Conservation (phyloP, 352 stramenopile species). For the Blastocystis sp. region DNA sequence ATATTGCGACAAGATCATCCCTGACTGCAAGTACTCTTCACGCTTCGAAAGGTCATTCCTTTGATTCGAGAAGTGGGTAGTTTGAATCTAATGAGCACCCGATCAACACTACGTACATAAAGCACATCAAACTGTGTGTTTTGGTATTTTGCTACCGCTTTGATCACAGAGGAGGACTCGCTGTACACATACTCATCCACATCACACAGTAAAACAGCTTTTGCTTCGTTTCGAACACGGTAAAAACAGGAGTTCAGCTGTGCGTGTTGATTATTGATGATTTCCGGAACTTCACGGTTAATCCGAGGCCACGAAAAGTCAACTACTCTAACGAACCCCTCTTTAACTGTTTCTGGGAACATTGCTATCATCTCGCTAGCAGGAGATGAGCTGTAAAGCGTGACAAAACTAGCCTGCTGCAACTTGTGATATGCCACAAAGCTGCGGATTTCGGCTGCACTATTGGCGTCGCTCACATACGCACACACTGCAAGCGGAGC, state of each 20-base stretch:
- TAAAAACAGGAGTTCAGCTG: conserved; percentile 29
- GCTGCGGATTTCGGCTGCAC: neutral
- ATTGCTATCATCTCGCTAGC: neutral
- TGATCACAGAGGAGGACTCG: neutral
- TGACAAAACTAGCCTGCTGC: neutral
- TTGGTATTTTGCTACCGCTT: neutral
- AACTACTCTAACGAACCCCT: neutral
- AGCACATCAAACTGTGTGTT: neutral
- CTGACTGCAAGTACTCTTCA: neutral
- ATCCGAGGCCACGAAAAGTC: conserved; percentile 27
- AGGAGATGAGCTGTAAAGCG: neutral
- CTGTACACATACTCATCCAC: conserved; percentile 41
- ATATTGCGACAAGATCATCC: neutral
- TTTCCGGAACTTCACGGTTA: neutral
- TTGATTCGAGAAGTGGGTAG: neutral
- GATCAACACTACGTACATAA: neutral
- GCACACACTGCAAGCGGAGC: neutral
- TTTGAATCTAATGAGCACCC: neutral
- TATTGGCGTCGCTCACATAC: conserved; percentile 6
- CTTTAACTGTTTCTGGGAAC: neutral
- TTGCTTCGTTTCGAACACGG: neutral
- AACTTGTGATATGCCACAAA: neutral
- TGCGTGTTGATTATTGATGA: neutral
- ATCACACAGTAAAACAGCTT: conserved; percentile 30
- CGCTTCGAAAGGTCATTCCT: neutral